These are phyloP conservation scores for Hymenoscyphus albidus DNA, from an alignment of 2,329 filamentous ascomycete species.

Conservation along the genomic window DNA sequence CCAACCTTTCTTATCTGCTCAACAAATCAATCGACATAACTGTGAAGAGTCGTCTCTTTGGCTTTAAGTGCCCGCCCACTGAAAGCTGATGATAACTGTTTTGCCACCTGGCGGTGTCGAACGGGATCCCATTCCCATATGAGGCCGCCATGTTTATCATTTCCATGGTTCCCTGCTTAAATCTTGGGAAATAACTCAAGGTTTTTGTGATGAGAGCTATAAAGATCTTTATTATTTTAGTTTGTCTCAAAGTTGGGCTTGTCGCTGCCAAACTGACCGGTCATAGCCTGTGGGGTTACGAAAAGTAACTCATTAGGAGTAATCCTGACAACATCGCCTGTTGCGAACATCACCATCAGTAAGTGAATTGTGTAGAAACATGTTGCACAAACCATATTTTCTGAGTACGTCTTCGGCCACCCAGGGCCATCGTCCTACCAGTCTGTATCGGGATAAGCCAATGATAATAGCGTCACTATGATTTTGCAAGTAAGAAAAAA, in stretches of 20 bases:
- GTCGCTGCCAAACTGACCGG: not conserved
- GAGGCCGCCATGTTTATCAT: slow-evolving; percentile 1
- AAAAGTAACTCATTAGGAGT: slow-evolving; percentile 24
- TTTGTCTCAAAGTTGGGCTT: not conserved
- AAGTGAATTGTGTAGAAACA: not conserved
- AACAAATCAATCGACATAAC: slow-evolving; percentile 10
- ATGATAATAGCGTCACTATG: not conserved
- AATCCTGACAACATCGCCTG: slow-evolving; percentile 22
- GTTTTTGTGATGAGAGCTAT: not conserved
- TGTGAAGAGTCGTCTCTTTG: slow-evolving; percentile 6
- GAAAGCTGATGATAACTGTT: slow-evolving; percentile 6
- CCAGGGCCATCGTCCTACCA: slow-evolving; percentile 12
- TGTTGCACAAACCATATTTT: slow-evolving; percentile 7
- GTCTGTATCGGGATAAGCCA: not conserved
- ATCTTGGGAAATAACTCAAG: slow-evolving; percentile 6
- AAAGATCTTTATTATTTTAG: not conserved
- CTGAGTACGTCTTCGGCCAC: slow-evolving; percentile 6
- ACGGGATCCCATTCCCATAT: slow-evolving; percentile 9
- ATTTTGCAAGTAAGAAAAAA: too few species aligned
- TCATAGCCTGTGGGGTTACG: slow-evolving; percentile 14
- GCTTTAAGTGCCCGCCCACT: slow-evolving; percentile 5
- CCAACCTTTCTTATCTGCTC: slow-evolving; percentile 5
- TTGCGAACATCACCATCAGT: not conserved
- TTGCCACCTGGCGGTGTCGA: slow-evolving; percentile 11
- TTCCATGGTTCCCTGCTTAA: slow-evolving; percentile 2